Evolutionary conservation across 306 rosid genomes (phyloP), one percentile per base, ranked within the genome.

Genomic region (Sindora glabra): DNA sequence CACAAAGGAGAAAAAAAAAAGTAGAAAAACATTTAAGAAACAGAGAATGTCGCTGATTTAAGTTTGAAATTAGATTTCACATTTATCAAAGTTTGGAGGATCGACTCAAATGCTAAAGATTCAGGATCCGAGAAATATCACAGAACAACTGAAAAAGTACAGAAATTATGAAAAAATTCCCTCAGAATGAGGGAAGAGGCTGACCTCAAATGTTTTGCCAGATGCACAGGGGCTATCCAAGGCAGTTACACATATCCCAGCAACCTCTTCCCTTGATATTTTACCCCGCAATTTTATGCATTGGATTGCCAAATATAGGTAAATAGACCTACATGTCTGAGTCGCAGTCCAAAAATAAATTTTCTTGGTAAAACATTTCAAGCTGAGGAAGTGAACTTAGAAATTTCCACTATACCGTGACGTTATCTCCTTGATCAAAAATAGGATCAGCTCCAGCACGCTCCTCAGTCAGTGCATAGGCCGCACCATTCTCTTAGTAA

Each of bases 391-490:
- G n/a, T n/a, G n/a, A n/a, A n/a, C n/a, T n/a, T n/a, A n/a, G n/a
- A 46, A 40, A 47, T 47, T 56, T 46, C 37, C 19, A 50, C 18
- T 14, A 36, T 86, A 91, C 98, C 86, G 89, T 88, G 51, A 91
- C 88, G 69, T 85, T 85, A 85, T 91, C 98, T 77, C 98, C 96
- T 80, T 91, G 98, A 15, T 91, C 96, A 26, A 88, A 85, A 54
- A 91, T 79, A 34, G 88, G 92, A 81, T 91, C 95, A 10, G 97
- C 97, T 67, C 97, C 97, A 5, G 96, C 96, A 56, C 95, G 96
- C 62, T 91, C 96, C 77, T 88, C 95, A 14, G 96, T 91, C 53
- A 91, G 73, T 1, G 98, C 98, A 48, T 96, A 91, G 64, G 98
- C 96, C 78, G 77, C 95, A 95, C 40, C 96, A 85, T 77, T 88